Percentiles rank a stretch among this genome's conserved stretches.
Evolutionary conservation across 2,329 filamentous ascomycete genomes (phyloP).

Genomic region (Penicillium sp.): DNA sequence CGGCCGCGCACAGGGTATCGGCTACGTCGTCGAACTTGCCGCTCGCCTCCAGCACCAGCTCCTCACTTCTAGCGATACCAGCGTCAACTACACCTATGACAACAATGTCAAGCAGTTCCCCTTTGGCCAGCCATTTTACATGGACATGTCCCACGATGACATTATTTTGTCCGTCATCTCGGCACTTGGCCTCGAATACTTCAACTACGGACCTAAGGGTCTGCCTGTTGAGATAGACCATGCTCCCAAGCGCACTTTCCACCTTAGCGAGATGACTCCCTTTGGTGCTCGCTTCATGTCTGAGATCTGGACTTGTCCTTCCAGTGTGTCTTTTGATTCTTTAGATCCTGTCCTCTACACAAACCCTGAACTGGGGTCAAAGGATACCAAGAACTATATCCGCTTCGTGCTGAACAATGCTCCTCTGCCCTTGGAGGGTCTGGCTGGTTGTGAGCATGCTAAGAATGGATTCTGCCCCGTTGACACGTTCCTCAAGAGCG

Average conservation of each 20-base stretch:
- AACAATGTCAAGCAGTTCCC: conserved; percentile 49
- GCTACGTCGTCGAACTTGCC: conserved; percentile 53
- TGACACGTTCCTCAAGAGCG: conserved; percentile 24
- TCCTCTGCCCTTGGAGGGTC: conserved; percentile 28
- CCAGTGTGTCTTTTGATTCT: conserved; percentile 23
- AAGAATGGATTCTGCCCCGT: conserved; percentile 32
- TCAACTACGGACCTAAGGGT: conserved; percentile 35
- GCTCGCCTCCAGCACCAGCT: conserved; percentile 49
- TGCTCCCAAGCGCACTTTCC: conserved; percentile 50
- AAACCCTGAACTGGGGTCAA: conserved; percentile 25
- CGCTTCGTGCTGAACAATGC: conserved; percentile 33
- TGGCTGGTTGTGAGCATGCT: conserved; percentile 25
- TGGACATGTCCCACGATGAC: conserved; percentile 56
- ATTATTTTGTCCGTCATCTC: conserved; percentile 52
- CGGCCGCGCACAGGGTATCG: conserved; percentile 54
- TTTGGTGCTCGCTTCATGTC: conserved; percentile 57
- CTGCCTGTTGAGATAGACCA: conserved; percentile 29
- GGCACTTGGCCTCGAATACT: conserved; percentile 56
- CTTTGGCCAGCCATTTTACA: conserved; percentile 50
- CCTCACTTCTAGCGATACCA: conserved; percentile 50
- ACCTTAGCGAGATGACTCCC: conserved; percentile 52
- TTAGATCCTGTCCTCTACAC: conserved; percentile 35
- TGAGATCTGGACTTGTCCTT: conserved; percentile 55
- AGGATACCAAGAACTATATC: conserved; percentile 25
- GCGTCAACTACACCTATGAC: conserved; percentile 52